phyloP scores from a whole-genome alignment of 306 rosid species.

The Alnus glutinosa region DNA sequence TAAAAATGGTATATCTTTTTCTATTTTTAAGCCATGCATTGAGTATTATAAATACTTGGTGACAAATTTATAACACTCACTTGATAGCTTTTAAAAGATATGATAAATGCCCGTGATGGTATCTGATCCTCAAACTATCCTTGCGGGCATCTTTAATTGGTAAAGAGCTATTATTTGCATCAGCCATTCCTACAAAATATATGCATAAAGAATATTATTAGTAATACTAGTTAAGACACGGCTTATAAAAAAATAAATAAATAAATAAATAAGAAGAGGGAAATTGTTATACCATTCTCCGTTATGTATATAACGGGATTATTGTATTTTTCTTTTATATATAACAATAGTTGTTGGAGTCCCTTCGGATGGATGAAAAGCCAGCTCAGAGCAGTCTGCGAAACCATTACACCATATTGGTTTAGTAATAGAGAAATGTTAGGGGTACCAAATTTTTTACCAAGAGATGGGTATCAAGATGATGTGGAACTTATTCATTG shows the following conservation, averaged over 20 bases:
- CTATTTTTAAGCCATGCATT: too few relatives aligned
- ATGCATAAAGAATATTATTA: neutral
- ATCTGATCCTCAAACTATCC: conserved; percentile 47
- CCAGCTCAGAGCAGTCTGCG: conserved; percentile 57
- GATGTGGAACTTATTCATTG: too few relatives aligned
- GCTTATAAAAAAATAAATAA: too few relatives aligned
- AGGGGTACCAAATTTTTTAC: too few relatives aligned
- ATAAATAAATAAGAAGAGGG: neutral
- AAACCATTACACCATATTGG: neutral
- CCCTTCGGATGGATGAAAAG: conserved; percentile 53
- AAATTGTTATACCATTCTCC: conserved; percentile 49
- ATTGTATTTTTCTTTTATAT: conserved; percentile 37
- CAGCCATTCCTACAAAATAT: conserved; percentile 40
- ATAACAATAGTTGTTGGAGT: conserved; percentile 28
- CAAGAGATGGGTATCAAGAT: too few relatives aligned
- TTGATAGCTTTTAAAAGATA: conserved; percentile 49
- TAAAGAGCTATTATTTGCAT: conserved; percentile 34
- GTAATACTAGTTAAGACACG: too few relatives aligned
- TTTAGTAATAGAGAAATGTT: too few relatives aligned
- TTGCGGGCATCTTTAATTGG: conserved; percentile 41
- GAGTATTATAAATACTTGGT: too few relatives aligned
- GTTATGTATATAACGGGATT: conserved; percentile 49
- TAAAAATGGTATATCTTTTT: too few relatives aligned
- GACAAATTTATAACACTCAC: conserved; percentile 27
- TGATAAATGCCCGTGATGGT: conserved; percentile 43